Conservation (phyloP, 345 rosid species). For the Pugionium dolabratum region DNA sequence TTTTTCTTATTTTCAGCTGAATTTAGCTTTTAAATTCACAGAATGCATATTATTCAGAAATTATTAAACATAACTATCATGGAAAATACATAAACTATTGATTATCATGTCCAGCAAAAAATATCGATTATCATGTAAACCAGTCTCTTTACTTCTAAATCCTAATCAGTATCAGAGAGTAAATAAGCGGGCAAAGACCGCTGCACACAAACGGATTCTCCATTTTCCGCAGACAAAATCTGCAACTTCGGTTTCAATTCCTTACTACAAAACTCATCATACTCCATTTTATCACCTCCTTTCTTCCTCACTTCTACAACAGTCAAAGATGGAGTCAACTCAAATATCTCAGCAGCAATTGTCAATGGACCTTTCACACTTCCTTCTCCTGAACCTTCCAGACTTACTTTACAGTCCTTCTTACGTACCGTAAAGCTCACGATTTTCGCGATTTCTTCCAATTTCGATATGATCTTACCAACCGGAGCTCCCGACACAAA, state of each 20-base stretch:
- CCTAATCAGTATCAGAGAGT: too few species aligned
- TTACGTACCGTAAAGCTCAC: constrained; percentile 12
- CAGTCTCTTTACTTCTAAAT: too few species aligned
- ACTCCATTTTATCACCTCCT: constrained; percentile 71
- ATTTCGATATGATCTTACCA: too few species aligned
- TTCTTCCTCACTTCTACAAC: constrained; percentile 74
- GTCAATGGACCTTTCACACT: constrained; percentile 45
- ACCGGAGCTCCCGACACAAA: too few species aligned
- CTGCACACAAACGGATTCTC: not conserved
- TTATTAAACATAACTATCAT: too few species aligned
- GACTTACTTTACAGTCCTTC: constrained; percentile 59
- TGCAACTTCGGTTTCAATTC: constrained; percentile 72
- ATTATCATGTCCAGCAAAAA: too few species aligned
- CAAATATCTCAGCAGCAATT: constrained; percentile 58
- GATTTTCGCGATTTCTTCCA: too few species aligned
- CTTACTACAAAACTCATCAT: constrained; percentile 25
- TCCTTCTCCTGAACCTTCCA: constrained; percentile 61
- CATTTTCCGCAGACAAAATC: constrained; percentile 56
- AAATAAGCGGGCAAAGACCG: not conserved
- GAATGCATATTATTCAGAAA: too few species aligned
- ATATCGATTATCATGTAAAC: too few species aligned
- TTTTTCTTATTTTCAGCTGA: too few species aligned
- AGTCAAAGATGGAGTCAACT: constrained; percentile 43
- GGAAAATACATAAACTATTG: too few species aligned
- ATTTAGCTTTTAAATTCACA: too few species aligned